phyloP scores from a whole-genome alignment of 2,329 filamentous ascomycete genomes.

The Colletotrichum tabaci region DNA sequence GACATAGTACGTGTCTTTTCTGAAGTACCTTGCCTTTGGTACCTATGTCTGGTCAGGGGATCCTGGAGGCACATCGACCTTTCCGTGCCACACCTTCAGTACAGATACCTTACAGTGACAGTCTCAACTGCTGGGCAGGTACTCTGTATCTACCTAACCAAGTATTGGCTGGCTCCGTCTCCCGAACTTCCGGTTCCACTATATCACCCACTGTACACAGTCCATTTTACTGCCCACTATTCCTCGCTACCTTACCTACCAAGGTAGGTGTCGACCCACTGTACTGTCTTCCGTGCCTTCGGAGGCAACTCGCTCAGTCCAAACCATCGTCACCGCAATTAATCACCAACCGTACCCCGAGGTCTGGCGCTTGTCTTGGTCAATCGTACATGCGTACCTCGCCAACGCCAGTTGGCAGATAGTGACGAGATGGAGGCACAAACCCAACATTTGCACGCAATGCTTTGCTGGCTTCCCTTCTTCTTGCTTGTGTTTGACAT shows the following conservation, averaged over 20 bases:
- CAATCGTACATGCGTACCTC: background rate
- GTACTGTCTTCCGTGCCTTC: no score
- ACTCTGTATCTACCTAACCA: background rate
- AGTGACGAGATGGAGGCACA: no score
- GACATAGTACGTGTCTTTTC: no score
- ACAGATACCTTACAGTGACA: no score
- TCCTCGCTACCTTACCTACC: background rate
- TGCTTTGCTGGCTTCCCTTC: background rate
- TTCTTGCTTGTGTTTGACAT: background rate
- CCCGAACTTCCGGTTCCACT: slow-evolving; percentile 14
- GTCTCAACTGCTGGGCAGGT: no score
- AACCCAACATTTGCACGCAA: no score
- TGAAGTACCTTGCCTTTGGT: no score
- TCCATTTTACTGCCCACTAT: background rate
- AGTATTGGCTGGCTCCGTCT: slow-evolving; percentile 4
- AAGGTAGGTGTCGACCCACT: no score
- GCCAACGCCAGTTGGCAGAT: no score
- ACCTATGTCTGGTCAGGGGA: background rate
- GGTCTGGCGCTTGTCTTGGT: slow-evolving; percentile 7
- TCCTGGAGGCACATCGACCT: background rate
- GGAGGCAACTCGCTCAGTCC: background rate
- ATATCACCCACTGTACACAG: background rate
- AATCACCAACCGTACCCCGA: background rate
- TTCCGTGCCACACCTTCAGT: no score
- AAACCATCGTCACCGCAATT: background rate